Conservation (phyloP, 140 eudicot genomes). For the Erigeron philadelphicus region DNA sequence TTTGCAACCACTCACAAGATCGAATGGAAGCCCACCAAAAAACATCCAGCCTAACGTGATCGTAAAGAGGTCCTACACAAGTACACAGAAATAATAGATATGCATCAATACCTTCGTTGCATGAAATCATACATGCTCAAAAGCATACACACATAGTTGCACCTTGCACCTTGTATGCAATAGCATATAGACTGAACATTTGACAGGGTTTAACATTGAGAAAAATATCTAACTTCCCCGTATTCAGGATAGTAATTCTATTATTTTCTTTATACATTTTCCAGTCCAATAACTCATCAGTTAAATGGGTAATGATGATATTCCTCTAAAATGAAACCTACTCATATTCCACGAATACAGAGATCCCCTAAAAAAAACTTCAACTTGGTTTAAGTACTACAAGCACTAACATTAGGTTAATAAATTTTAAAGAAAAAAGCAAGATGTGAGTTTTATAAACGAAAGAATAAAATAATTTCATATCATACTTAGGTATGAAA, state of each 20-base stretch:
- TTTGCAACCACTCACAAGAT: conserved; percentile 56
- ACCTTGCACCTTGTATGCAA: not conserved
- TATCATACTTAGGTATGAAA: not conserved
- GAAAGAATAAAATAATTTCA: not conserved
- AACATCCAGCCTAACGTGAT: conserved; percentile 77
- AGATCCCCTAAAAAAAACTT: not conserved
- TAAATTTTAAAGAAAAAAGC: not conserved
- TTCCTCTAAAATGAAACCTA: not conserved
- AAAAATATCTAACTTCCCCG: not conserved
- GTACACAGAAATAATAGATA: not conserved
- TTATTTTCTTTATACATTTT: not conserved
- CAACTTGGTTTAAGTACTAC: not conserved
- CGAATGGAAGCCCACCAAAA: conserved; percentile 98
- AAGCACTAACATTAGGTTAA: not conserved
- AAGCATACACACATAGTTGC: not conserved
- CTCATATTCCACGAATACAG: not conserved
- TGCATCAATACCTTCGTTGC: not conserved
- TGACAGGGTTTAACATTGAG: not conserved
- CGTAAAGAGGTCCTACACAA: conserved; percentile 76
- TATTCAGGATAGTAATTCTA: not conserved
- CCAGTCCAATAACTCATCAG: not conserved
- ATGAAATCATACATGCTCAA: not conserved
- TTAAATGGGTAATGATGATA: not conserved
- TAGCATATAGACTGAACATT: not conserved
- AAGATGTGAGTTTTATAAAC: not conserved